A percentile compares a stretch with the other conserved stretches of the same genome.
phyloP scores from a whole-genome alignment of 345 rosid genomes.

The Brassica rapa region DNA sequence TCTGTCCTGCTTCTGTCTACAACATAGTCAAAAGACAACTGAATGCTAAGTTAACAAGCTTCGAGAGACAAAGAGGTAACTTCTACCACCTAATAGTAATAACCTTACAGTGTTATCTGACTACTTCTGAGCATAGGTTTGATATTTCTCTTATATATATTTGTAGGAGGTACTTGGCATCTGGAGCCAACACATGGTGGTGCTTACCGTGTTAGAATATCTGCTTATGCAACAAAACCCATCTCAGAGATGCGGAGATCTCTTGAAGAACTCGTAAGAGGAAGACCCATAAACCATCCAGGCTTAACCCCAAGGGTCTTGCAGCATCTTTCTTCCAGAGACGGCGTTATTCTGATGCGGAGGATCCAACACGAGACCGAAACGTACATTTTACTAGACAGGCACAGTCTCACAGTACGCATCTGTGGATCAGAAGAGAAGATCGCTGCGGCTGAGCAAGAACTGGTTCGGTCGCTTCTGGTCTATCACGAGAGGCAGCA shows the following conservation, averaged over 20 bases:
- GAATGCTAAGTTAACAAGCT: slow-evolving; percentile 43
- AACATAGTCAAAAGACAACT: slow-evolving; percentile 64
- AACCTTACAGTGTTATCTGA: neutral
- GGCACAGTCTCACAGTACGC: slow-evolving; percentile 49
- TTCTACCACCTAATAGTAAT: neutral
- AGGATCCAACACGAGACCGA: slow-evolving; percentile 60
- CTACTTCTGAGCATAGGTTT: slow-evolving; percentile 10
- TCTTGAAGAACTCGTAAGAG: slow-evolving; percentile 77
- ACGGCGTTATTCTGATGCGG: slow-evolving; percentile 56
- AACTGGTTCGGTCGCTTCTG: slow-evolving; percentile 57
- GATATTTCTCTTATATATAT: neutral
- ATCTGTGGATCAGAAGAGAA: slow-evolving; percentile 63
- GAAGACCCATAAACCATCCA: slow-evolving; percentile 57
- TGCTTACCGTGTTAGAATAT: slow-evolving; percentile 64
- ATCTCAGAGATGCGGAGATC: slow-evolving; percentile 78
- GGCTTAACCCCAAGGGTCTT: slow-evolving; percentile 54
- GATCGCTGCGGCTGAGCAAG: slow-evolving; percentile 53
- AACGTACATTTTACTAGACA: slow-evolving; percentile 64
- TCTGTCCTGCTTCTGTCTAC: slow-evolving; percentile 67
- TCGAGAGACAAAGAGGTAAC: slow-evolving; percentile 54
- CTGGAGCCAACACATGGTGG: slow-evolving; percentile 53
- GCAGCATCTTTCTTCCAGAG: slow-evolving; percentile 62
- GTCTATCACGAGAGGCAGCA: slow-evolving; percentile 58
- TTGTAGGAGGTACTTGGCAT: slow-evolving; percentile 55
- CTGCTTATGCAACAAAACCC: slow-evolving; percentile 71